A percentile compares a stretch with the other conserved stretches of the same genome.
These are phyloP conservation scores for Pittosporum tobira DNA, from an alignment of 129 eudicot genomes.

Conservation along the genomic window DNA sequence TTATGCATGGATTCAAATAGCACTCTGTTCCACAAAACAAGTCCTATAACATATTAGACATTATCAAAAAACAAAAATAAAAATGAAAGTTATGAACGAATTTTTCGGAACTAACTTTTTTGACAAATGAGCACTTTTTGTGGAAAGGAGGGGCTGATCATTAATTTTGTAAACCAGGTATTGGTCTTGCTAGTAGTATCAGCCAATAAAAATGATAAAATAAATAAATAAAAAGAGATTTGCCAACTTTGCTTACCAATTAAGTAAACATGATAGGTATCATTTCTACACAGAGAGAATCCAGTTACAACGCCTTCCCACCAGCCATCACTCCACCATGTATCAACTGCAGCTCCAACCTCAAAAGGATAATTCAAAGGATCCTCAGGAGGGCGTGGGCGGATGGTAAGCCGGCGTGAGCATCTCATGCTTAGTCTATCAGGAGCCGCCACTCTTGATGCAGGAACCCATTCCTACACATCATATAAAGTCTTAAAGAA, in stretches of 20 bases:
- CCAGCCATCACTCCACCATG: slow-evolving; percentile 66
- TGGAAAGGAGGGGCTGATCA: too few relatives aligned
- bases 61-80: too few relatives aligned
- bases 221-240: neutral
- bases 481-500: neutral
- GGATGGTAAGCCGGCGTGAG: slow-evolving; percentile 36
- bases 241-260: slow-evolving; percentile 33
- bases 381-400: slow-evolving; percentile 44
- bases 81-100: too few relatives aligned
- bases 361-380: slow-evolving; percentile 19
- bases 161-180: too few relatives aligned
- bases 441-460: slow-evolving; percentile 34
- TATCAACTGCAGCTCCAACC: slow-evolving; percentile 57
- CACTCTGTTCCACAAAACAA: too few relatives aligned
- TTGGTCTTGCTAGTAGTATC: neutral
- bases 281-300: slow-evolving; percentile 14
- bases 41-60: too few relatives aligned
- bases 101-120: too few relatives aligned
- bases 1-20: too few relatives aligned
- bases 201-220: neutral
- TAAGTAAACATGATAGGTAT: slow-evolving; percentile 33
- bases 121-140: too few relatives aligned
- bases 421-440: slow-evolving; percentile 45
- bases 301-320: slow-evolving; percentile 59
- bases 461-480: slow-evolving; percentile 54